Conservation (phyloP, 2,329 filamentous ascomycete genomes). For the Pochonia chlamydosporia region DNA sequence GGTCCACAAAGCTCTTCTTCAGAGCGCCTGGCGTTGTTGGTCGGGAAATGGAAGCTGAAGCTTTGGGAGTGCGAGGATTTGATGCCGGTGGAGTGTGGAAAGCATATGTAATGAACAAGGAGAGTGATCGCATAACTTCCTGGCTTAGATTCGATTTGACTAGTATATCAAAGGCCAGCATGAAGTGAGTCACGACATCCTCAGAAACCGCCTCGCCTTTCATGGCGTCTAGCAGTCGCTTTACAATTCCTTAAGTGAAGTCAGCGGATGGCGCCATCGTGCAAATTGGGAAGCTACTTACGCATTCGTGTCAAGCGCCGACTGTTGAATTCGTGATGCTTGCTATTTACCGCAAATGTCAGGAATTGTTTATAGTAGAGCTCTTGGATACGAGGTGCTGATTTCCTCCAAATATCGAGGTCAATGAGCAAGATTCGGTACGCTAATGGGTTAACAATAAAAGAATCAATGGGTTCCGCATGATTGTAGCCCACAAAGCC, state of each 20-base stretch:
- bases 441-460: constrained; percentile 92
- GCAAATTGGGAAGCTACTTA: constrained; percentile 40
- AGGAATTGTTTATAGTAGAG: constrained; percentile 92
- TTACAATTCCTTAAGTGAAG: constrained; percentile 67
- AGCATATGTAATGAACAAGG: constrained; percentile 89
- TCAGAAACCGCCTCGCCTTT: constrained; percentile 75
- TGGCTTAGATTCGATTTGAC: constrained; percentile 76
- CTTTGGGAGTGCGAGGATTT: constrained; percentile 45
- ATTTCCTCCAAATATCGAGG: constrained; percentile 85
- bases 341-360: constrained; percentile 83
- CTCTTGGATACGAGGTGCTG: constrained; percentile 69
- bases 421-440: constrained; percentile 91
- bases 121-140: constrained; percentile 79
- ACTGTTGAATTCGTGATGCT: constrained; percentile 87
- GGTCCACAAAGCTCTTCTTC: constrained; percentile 32
- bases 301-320: constrained; percentile 84
- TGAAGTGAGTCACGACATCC: constrained; percentile 69
- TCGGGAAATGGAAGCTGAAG: constrained; percentile 31
- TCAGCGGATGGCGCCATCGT: constrained; percentile 10
- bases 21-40: constrained; percentile 34
- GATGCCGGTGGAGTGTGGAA: constrained; percentile 58
- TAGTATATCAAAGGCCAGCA: constrained; percentile 72
- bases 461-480: constrained; percentile 73
- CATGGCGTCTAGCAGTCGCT: constrained; percentile 80
- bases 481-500: constrained; percentile 86